phyloP scores from a whole-genome alignment of 2,329 filamentous ascomycete genomes.

The Nigrograna mackinnonii region DNA sequence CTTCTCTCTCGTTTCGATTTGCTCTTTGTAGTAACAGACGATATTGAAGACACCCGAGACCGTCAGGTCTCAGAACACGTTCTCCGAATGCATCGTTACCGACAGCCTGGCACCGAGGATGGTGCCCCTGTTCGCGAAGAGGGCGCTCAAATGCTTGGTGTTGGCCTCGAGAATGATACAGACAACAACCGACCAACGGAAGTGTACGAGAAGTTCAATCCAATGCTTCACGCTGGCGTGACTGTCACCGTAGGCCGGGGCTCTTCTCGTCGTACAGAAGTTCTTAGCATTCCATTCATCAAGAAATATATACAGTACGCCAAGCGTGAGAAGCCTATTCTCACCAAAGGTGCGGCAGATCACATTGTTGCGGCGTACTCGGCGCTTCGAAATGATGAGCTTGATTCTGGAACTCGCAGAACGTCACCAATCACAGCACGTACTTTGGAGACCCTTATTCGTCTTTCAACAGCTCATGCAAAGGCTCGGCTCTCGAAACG shows the following conservation, averaged over 20 bases:
- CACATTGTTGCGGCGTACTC: constrained; percentile 92
- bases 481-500: constrained; percentile 86
- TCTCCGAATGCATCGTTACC: constrained; percentile 94
- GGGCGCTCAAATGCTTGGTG: constrained; percentile 78
- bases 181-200: constrained; percentile 78
- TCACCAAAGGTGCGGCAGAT: constrained; percentile 89
- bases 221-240: constrained; percentile 93
- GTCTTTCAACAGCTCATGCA: constrained; percentile 92
- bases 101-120: constrained; percentile 89
- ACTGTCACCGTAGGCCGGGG: constrained; percentile 75
- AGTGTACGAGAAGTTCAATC: constrained; percentile 94
- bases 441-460: constrained; percentile 97
- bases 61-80: constrained; percentile 94
- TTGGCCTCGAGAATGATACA: constrained; percentile 79
- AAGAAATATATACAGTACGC: constrained; percentile 99
- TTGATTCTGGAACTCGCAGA: constrained; percentile 89
- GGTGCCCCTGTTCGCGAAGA: constrained; percentile 93
- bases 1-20: constrained; percentile 98
- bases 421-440: constrained; percentile 96
- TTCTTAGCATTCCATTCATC: constrained; percentile 95
- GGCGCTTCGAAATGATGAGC: constrained; percentile 89
- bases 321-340: constrained; percentile 85
- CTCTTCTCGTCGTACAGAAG: constrained; percentile 76
- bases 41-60: constrained; percentile 93
- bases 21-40: constrained; percentile 95